Percentiles rank a stretch among this genome's conserved stretches.
Conservation (phyloP, 495 filamentous ascomycete species). For the Delitschia confertaspora region DNA sequence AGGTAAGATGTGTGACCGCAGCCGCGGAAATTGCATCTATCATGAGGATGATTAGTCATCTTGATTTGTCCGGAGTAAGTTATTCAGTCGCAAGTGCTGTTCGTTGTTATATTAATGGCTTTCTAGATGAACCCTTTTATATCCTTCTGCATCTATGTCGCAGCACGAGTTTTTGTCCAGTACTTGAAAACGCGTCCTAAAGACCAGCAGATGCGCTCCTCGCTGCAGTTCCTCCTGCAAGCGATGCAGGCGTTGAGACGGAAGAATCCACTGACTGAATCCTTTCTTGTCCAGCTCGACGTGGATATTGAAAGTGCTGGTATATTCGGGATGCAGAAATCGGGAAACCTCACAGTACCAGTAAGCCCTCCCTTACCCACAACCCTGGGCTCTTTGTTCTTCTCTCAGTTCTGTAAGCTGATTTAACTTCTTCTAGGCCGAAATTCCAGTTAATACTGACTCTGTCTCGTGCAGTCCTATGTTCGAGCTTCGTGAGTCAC, state of each 20-base stretch:
- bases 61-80: conserved; percentile 76
- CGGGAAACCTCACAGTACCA: conserved; percentile 1
- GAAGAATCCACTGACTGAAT: conserved; percentile 87
- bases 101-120: background rate
- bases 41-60: conserved; percentile 89
- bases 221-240: conserved; percentile 77
- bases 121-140: conserved; percentile 89
- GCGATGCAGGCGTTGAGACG: conserved; percentile 83
- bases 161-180: conserved; percentile 90
- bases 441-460: conserved; percentile 20
- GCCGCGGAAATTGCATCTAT: conserved; percentile 93
- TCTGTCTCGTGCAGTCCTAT: conserved; percentile 22
- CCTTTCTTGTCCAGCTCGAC: conserved; percentile 88
- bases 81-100: background rate
- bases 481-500: conserved; percentile 27
- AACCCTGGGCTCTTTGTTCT: background rate
- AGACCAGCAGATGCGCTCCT: conserved; percentile 71
- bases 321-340: conserved; percentile 21
- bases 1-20: conserved; percentile 83
- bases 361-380: conserved; percentile 2
- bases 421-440: conserved; percentile 5
- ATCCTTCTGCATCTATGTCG: conserved; percentile 91
- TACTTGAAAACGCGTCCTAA: conserved; percentile 83
- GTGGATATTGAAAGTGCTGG: conserved; percentile 69
- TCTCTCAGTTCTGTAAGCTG: conserved; percentile 7